Evolutionary conservation across 108 stramenopile species (phyloP).

Genomic region (Pseudonitzschia delicatissima): DNA sequence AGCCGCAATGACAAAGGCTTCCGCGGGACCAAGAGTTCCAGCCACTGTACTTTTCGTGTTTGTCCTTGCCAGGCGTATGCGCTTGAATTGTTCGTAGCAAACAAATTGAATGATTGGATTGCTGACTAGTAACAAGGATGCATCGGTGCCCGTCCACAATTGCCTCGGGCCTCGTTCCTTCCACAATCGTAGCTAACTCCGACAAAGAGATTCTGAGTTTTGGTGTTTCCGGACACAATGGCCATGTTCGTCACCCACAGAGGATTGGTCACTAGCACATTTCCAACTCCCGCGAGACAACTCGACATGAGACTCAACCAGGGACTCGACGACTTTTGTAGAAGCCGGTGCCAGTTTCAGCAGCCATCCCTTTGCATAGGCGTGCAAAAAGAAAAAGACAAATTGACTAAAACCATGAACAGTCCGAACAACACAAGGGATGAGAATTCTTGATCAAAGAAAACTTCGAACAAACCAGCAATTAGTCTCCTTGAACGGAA

Average conservation of each 20-base stretch:
- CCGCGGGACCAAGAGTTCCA: constrained; percentile 44
- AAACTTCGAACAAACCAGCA: no score
- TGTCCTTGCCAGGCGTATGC: constrained; percentile 6
- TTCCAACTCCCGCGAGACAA: constrained; percentile 64
- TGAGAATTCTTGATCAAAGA: no score
- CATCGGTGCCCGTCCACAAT: constrained; percentile 71
- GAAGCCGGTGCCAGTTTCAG: constrained; percentile 9
- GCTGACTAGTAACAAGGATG: constrained; percentile 88
- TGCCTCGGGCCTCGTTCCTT: constrained; percentile 40
- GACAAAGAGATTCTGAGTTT: constrained; percentile 36
- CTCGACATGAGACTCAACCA: constrained; percentile 50
- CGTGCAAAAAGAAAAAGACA: constrained; percentile 71
- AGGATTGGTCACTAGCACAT: constrained; percentile 81
- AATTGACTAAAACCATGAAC: constrained; percentile 30
- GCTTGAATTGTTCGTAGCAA: constrained; percentile 81
- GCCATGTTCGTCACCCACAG: constrained; percentile 81
- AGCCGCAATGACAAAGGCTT: constrained; percentile 88
- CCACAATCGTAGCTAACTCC: constrained; percentile 36
- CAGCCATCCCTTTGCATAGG: constrained; percentile 39
- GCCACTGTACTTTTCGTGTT: background rate
- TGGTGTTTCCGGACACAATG: constrained; percentile 49
- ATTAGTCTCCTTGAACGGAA: no score
- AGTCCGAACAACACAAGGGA: no score
- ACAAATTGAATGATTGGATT: constrained; percentile 94
- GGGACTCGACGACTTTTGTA: constrained; percentile 8